These are phyloP conservation scores for Leccinum barrowsii DNA, from an alignment of 768 basidiomycete genomes.

Conservation along the genomic window DNA sequence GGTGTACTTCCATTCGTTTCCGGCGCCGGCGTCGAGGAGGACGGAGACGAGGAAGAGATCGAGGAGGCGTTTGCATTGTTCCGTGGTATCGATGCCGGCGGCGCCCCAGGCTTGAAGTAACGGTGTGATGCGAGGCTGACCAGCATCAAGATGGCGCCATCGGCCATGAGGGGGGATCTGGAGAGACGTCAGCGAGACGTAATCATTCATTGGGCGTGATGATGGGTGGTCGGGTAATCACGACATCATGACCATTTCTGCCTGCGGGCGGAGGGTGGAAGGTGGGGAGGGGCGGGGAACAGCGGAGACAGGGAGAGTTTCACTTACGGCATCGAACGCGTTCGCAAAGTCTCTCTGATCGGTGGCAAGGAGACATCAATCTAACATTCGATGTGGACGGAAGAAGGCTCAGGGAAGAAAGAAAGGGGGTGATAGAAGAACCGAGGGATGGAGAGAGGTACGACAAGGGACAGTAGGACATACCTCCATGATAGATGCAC, in stretches of 20 bases:
- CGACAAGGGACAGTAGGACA: not conserved
- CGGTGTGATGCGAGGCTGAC: slow-evolving; percentile 57
- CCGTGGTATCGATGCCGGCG: slow-evolving; percentile 41
- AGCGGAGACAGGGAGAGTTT: not conserved
- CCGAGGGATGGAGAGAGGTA: not conserved
- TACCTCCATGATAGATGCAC: slow-evolving; percentile 75
- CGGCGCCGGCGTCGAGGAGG: slow-evolving; percentile 92
- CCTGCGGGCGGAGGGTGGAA: slow-evolving; percentile 8
- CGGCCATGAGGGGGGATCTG: slow-evolving; percentile 87
- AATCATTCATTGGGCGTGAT: not conserved
- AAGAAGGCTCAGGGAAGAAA: not conserved
- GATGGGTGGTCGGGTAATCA: not conserved
- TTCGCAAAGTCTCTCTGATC: slow-evolving; percentile 75
- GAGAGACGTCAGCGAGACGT: not conserved
- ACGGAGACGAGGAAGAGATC: slow-evolving; percentile 92
- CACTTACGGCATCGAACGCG: slow-evolving; percentile 57
- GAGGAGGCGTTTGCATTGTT: slow-evolving; percentile 70
- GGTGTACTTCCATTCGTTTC: slow-evolving; percentile 72
- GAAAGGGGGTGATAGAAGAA: not conserved
- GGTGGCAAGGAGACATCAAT: not conserved
- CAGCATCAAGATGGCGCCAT: slow-evolving; percentile 85
- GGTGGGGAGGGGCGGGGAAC: not conserved
- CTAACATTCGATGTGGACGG: slow-evolving; percentile 3
- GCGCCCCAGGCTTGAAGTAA: slow-evolving; percentile 56
- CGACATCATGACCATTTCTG: not conserved